Base-by-base conservation (phyloP, 2,329 filamentous ascomycete genomes). In the Lithohypha guttulata region DNA sequence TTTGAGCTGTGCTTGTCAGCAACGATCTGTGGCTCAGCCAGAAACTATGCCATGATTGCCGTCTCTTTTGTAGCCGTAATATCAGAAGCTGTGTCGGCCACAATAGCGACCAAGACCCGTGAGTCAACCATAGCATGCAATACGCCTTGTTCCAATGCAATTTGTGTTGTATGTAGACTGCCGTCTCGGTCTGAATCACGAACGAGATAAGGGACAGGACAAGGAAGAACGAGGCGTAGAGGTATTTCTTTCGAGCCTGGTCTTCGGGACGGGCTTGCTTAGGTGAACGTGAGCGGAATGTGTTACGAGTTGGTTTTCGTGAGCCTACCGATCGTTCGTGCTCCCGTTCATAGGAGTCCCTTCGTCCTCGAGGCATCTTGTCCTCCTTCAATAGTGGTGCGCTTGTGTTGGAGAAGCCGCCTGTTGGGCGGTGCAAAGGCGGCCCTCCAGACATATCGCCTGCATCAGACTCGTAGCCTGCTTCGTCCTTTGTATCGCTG, bases 111-210 rank as follows among this genome's bases (percentile, higher is more conserved):
- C 91, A 98, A 2, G 86, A 94, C 40, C 89, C 83, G 64, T 98
- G 91, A 8, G 91, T 98, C 49, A 98, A 71, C 65, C 65, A 95
- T 70, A 98, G 76, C 91, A 98, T 98, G 69, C 85, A 93, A 66
- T 95, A 98, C n/a, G 91, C 84, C 67, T 98, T 98, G 64, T 93
- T 77, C 91, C 91, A 98, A 47, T 82, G 78, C 47, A 95, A 64
- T 44, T 91, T 79, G 58, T 89, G 80, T 65, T 96, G 89, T 45
- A 98, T 91, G 63, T 95, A 87, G 7, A 93, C 79, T 8, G 87
- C 89, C 39, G 93, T 85, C 68, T 96, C 89, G 3, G 91, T 96
- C 71, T 98, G 91, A 4, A 94, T 69, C 33, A 85, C 84, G 59
- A 98, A 98, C 55, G 83, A 81, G 43, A 93, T 65, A 55, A 98